These are phyloP conservation scores for Cercospora berteroae DNA, from an alignment of 2,329 filamentous ascomycete genomes.

Conservation along the genomic window DNA sequence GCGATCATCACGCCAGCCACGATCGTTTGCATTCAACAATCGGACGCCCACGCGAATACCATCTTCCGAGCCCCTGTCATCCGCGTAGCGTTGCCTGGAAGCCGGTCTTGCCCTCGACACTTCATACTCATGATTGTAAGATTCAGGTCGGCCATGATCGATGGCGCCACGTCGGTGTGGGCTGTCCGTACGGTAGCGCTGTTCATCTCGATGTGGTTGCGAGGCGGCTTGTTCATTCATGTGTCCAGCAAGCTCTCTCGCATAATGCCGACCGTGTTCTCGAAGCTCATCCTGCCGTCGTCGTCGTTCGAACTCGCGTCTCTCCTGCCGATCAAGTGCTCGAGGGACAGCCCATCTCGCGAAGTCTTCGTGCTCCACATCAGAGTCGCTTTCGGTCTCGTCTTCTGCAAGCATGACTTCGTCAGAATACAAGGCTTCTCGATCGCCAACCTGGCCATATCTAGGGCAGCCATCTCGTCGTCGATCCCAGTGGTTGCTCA, in stretches of 20 bases:
- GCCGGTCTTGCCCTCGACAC: neutral
- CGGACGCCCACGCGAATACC: neutral
- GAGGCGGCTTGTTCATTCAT: neutral
- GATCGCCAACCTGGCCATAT: constrained; percentile 16
- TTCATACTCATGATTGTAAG: neutral
- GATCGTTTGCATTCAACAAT: neutral
- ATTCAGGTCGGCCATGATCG: neutral
- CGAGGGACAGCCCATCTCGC: constrained; percentile 9
- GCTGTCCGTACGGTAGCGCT: neutral
- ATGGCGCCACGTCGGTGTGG: constrained; percentile 1
- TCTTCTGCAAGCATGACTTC: constrained; percentile 13
- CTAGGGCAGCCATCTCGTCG: constrained; percentile 13
- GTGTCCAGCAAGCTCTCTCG: neutral
- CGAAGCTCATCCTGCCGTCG: constrained; percentile 1
- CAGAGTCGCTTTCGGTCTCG: neutral
- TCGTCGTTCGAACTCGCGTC: constrained; percentile 7
- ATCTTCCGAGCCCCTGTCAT: neutral
- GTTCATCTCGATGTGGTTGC: neutral
- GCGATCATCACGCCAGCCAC: neutral
- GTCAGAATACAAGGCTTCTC: constrained; percentile 12
- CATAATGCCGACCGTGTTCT: constrained; percentile 1
- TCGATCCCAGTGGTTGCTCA: constrained; percentile 16
- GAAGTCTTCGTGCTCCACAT: constrained; percentile 11
- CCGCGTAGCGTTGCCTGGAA: too few relatives aligned
- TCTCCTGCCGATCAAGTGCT: constrained; percentile 10